Evolutionary conservation across 495 filamentous ascomycete genomes (phyloP), one percentile per base, ranked within the genome.

Genomic region (Penicillium subrubescens): DNA sequence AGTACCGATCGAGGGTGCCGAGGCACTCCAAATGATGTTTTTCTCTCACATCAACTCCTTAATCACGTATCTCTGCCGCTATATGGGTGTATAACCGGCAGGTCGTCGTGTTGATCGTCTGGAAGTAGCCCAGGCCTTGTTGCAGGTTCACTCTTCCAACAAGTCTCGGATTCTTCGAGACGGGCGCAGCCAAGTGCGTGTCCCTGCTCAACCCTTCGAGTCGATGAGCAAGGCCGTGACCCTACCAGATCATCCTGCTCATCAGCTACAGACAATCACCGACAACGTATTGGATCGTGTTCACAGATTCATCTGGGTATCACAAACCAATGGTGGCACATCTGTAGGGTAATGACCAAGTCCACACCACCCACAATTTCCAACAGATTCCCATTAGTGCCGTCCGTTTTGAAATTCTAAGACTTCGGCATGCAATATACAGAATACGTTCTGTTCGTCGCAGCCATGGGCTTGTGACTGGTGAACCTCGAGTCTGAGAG

Each of bases 231-330:
- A 23, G 0, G 17, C 39, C 0, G 15, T 43, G 5, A 19, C 25
- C 25, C 25, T 27, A 21, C n/a, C 43, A 21, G 25, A 11, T 17
- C 37, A 41, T 41, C 15, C 4, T 15, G 37, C 37, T 4, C 12
- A 17, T 12, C 37, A 41, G 37, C 12, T 17, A 21, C 31, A 5
- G 31, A 33, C 8, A 44, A 58, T 52, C 61, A 53, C 44, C 54
- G 33, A 27, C 14, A 58, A 63, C 54, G 61, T 44, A 54, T 52
- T 52, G 58, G 25, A 8, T 17, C 35, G 35, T 29, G 21, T 27
- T 17, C 12, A 21, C 55, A 15, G 11, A n/a, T 56, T 25, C 12
- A 8, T 25, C 5, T 10, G 5, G 11, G 35, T 7, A n/a, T 12
- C 35, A 23, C 29, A 14, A 10, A 25, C 6, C 3, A 25, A 17